Base-by-base conservation (phyloP, 768 basidiomycete genomes). In the Asterophora parasitica region DNA sequence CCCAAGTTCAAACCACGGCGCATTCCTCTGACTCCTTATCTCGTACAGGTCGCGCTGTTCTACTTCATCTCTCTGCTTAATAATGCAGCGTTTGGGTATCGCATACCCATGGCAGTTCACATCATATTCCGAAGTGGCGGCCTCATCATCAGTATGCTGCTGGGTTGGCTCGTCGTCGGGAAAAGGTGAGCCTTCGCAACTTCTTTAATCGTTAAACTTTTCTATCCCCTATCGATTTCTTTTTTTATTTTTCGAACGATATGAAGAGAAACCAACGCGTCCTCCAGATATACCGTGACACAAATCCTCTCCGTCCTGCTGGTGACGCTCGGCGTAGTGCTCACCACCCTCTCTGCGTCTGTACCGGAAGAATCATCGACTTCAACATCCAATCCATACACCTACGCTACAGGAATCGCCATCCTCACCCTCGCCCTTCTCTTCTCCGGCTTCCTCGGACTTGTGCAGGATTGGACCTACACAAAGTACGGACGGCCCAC, bases 41-140 rank as follows among this genome's bases (percentile, higher is more conserved):
- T 87, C 20, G 65, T 83, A 1, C 92, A 96, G 65, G 92, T 94
- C 39, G 73, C 74, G 1, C 71, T 97, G 30, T 94, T 94, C 67
- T 85, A 88, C 50, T 63, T 75, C 4, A 74, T 92, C 43, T 92
- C 89, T 5, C 61, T 88, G 51, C 71, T 97, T 55, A 97, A 96
- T 64, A 96, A 94, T 68, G 80, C 78, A n/a, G 92, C 91, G 0
- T 95, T 97, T 60, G 86, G 77, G 5, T 92, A 85, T 61, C 66
- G 76, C 33, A 85, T 96, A 50, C 92, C 94, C 16, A 92, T 96
- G 81, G 69, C 88, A 0, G 85, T 97, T 1, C 93, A 97, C 66
- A 95, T 97, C 63, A 87, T 97, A 51, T 95, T 95, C 61, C 77
- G 93, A 34, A 91, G 88, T 55, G 92, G 88, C 0, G 93, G 92